Base-by-base conservation (phyloP, 2,329 filamentous ascomycete species). In the Fusarium verrucosum region DNA sequence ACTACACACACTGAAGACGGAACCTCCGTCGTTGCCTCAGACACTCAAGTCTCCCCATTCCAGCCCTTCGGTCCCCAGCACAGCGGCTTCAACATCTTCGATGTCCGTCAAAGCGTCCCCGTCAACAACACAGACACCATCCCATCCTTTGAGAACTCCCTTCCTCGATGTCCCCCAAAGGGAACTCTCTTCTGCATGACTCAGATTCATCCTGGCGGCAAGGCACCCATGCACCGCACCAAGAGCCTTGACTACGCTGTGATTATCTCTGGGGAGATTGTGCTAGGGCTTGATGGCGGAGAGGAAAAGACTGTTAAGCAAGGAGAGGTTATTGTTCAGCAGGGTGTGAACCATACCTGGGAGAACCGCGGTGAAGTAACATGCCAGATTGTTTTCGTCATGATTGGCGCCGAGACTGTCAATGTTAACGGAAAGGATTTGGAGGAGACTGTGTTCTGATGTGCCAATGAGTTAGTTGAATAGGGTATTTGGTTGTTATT, bases 311-410 rank as follows among this genome's bases (percentile, higher is more conserved):
- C 69, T 6, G 23, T 81, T 3, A 58, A 57, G 25, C 65, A 69
- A 3, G 79, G 79, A 11, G 79, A 82, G 38, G 64, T 76, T n/a
- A 69, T 80, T 30, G 71, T 81, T 0, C 76, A 81, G 66, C 71
- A 77, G 36, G 81, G 81, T 0, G 75, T 73, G 10, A 81, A 78
- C 51, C 82, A 84, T 67, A 69, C 71, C 11, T 84, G 81, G 79
- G 67, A 74, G 16, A 82, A 83, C 55, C 72, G 75, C 16, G 73
- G 74, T 0, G 61, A 72, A 3, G 73, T 76, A 41, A 59, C 74
- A 16, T 81, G 78, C 44, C 71, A 77, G 22, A 71, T 82, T 1
- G 65, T 79, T 37, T 78, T 74, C 50, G 75, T 82, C 35, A 75
- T 78, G 74, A 67, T 82, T 5, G 76, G 75, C 9, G 73, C 76